phyloP scores from a whole-genome alignment of 2,329 filamentous ascomycete species.

The Ceratocystiopsis minuta region DNA sequence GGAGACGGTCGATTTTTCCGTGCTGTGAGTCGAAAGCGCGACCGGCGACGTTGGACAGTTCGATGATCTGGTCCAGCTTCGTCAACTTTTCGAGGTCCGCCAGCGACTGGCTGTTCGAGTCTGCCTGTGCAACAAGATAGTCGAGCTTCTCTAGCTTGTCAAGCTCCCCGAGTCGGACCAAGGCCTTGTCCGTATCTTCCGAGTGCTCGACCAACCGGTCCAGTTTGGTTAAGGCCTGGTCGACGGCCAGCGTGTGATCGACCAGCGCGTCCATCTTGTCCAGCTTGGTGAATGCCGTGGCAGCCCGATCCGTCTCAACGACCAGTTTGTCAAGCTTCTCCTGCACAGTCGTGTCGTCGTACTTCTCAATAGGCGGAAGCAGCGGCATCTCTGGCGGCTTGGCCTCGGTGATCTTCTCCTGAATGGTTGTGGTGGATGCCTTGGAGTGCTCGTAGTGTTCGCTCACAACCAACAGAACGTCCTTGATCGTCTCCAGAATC shows the following conservation, averaged over 20 bases:
- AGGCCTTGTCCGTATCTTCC: conserved; percentile 4
- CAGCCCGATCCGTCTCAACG: conserved; percentile 44
- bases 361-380: conserved; percentile 40
- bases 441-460: conserved; percentile 84
- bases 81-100: conserved; percentile 4
- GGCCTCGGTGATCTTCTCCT: conserved; percentile 42
- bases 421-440: conserved; percentile 35
- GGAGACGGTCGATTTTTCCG: conserved; percentile 6
- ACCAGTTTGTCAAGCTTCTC: conserved; percentile 42
- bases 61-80: conserved; percentile 7
- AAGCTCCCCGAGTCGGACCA: conserved; percentile 3
- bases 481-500: conserved; percentile 69
- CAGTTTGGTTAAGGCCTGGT: conserved; percentile 4
- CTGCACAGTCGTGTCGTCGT: conserved; percentile 43
- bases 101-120: conserved; percentile 24
- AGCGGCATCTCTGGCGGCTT: conserved; percentile 41
- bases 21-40: conserved; percentile 8
- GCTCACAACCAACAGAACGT: conserved; percentile 65
- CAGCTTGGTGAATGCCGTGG: conserved; percentile 55
- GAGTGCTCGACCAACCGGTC: conserved; percentile 9
- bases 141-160: conserved; percentile 5
- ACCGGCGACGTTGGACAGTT: conserved; percentile 4
- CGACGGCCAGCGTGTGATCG: conserved; percentile 6
- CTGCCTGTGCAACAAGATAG: neutral
- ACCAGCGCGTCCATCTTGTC: conserved; percentile 66